Evolutionary conservation across 2,329 filamentous ascomycete genomes (phyloP), one percentile per base, ranked within the genome.

Genomic region (Xylaria sp.): DNA sequence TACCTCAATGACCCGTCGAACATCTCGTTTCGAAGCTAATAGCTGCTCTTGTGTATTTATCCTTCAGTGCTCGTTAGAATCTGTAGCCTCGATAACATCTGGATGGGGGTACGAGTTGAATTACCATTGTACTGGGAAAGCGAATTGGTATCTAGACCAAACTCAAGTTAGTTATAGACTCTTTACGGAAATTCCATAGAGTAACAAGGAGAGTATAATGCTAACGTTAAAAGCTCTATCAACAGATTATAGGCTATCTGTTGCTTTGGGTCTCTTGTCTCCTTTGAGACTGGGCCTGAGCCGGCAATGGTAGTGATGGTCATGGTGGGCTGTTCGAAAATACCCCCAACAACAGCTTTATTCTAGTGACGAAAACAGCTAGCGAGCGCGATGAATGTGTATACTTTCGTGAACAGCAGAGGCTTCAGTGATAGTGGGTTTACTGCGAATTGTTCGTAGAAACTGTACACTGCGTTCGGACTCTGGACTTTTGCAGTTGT

Each of bases 61-160:
- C 69, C 69, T 71, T 49, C 0, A 4, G 10, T 23, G 3, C 1
- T 51, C 10, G 41, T 71, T 52, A 70, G 49, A 25, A 55, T 31
- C 12, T 10, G 15, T 3, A 12, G 10, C 15, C 7, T 8, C n/a
- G 12, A 46, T 7, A 13, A 43, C 2, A 6, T 28, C 18, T 63
- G 13, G 49, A 31, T 12, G 55, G 18, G 20, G 25, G 15, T 46
- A 25, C 13, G 36, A 15, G 9, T 43, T 43, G 18, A 43, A 23
- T 64, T 61, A 69, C 69, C 69, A 71, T 71, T 71, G 63, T 51
- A 71, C 69, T n/a, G 69, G 69, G 52, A 66, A 69, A 48, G 69
- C 69, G 46, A 71, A 71, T 56, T 71, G 69, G 25, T 71, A 62
- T n/a, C 69, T 71, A 43, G 2, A 51, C 1, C 1, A 41, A 18